Percentiles rank a stretch among this genome's conserved stretches.
Evolutionary conservation across 2,329 filamentous ascomycete species (phyloP).

Genomic region (Emergomyces orientalis): DNA sequence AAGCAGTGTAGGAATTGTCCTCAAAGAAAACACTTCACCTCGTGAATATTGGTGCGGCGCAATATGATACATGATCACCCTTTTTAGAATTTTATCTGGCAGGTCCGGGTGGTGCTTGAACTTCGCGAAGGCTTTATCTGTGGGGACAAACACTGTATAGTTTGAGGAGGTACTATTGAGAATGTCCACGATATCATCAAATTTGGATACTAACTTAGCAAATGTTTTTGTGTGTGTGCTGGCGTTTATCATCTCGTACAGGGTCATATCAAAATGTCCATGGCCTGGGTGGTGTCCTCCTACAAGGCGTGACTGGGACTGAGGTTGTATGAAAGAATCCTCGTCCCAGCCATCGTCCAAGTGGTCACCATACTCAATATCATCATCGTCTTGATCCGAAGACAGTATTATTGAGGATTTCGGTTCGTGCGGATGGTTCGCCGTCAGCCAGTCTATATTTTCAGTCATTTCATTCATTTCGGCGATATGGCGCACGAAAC

Average conservation of each 20-base stretch:
- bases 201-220: slow-evolving; percentile 62
- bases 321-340: not conserved
- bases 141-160: slow-evolving; percentile 73
- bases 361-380: slow-evolving; percentile 2
- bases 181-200: slow-evolving; percentile 59
- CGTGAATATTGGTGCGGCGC: slow-evolving; percentile 58
- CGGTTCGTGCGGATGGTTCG: not conserved
- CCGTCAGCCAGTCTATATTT: not conserved
- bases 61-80: slow-evolving; percentile 66
- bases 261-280: slow-evolving; percentile 54
- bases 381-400: not conserved
- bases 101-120: slow-evolving; percentile 51
- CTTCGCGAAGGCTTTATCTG: slow-evolving; percentile 64
- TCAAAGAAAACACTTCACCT: slow-evolving; percentile 54
- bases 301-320: not conserved
- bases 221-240: slow-evolving; percentile 71
- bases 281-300: slow-evolving; percentile 23
- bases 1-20: slow-evolving; percentile 65
- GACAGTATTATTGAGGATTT: not conserved
- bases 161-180: slow-evolving; percentile 68
- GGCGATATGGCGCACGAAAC: not conserved
- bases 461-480: not conserved
- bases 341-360: slow-evolving; percentile 8
- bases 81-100: slow-evolving; percentile 59
- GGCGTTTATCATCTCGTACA: slow-evolving; percentile 69